Percentiles rank a stretch among this genome's conserved stretches.
These are phyloP conservation scores for Quercus cerris DNA, from an alignment of 306 rosid genomes.

Conservation along the genomic window DNA sequence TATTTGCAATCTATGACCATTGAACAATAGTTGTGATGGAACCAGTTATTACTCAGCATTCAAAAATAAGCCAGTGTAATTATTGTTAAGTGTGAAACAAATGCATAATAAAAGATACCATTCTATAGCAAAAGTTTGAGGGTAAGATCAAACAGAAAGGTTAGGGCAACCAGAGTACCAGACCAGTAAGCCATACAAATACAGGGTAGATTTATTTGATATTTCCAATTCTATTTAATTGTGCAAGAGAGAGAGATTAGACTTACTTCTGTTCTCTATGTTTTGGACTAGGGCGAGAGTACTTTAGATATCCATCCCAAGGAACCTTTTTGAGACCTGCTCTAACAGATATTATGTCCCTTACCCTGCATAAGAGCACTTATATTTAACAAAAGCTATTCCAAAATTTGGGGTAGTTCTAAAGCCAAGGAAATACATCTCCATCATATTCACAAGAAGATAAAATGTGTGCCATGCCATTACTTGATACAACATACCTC, in stretches of 20 bases:
- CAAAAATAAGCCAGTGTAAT: too few species aligned
- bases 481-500: constrained; percentile 44
- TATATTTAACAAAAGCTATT: neutral
- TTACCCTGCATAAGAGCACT: constrained; percentile 51
- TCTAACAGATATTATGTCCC: constrained; percentile 79
- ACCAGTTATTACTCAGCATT: neutral
- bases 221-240: neutral
- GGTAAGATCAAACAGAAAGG: neutral
- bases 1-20: neutral
- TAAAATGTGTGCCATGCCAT: neutral
- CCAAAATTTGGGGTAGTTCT: neutral
- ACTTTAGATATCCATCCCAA: constrained; percentile 97
- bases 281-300: constrained; percentile 94
- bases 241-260: neutral
- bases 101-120: too few species aligned
- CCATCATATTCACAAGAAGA: neutral
- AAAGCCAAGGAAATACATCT: constrained; percentile 3
- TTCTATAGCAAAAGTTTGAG: too few species aligned
- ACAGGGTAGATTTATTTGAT: too few species aligned
- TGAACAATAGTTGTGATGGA: neutral
- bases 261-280: constrained; percentile 77
- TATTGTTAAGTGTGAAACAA: too few species aligned
- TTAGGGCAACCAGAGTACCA: neutral
- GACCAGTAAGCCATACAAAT: neutral
- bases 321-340: constrained; percentile 97